Evolutionary conservation across 768 basidiomycete genomes (phyloP).

Genomic region (Austroboletus festivus): DNA sequence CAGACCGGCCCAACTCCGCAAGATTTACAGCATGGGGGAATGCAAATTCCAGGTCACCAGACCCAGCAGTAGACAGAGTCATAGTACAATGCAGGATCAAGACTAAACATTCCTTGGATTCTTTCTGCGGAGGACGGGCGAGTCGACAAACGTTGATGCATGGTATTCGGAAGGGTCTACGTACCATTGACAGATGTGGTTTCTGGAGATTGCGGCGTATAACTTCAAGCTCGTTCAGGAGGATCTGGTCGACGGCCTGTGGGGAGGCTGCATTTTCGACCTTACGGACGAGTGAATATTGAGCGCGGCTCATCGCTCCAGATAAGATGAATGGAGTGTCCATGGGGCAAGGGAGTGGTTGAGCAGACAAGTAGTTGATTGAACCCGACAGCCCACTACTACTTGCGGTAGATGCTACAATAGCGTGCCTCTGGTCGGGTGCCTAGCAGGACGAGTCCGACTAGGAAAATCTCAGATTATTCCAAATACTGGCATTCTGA

Average conservation of each 20-base stretch:
- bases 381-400: too few species aligned
- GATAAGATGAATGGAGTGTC: slow-evolving; percentile 79
- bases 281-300: slow-evolving; percentile 72
- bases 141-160: not conserved
- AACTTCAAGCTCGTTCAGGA: slow-evolving; percentile 56
- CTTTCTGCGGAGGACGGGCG: slow-evolving; percentile 42
- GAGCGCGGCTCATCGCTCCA: slow-evolving; percentile 70
- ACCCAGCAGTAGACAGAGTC: slow-evolving; percentile 40
- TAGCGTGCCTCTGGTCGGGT: slow-evolving; percentile 17
- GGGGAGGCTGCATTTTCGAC: slow-evolving; percentile 60
- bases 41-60: slow-evolving; percentile 62
- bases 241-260: slow-evolving; percentile 57
- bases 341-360: slow-evolving; percentile 38
- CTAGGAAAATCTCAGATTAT: too few species aligned
- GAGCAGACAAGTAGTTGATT: not conserved
- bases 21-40: slow-evolving; percentile 74
- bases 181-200: slow-evolving; percentile 51
- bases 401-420: slow-evolving; percentile 5
- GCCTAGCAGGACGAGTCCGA: too few species aligned
- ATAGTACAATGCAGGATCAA: slow-evolving; percentile 69
- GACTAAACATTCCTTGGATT: slow-evolving; percentile 64
- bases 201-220: slow-evolving; percentile 53
- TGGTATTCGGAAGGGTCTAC: slow-evolving; percentile 27
- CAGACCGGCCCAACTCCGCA: slow-evolving; percentile 61
- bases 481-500: too few species aligned